These are phyloP conservation scores for Trichocladium antarcticum DNA, from an alignment of 495 filamentous ascomycete genomes.

Conservation along the genomic window DNA sequence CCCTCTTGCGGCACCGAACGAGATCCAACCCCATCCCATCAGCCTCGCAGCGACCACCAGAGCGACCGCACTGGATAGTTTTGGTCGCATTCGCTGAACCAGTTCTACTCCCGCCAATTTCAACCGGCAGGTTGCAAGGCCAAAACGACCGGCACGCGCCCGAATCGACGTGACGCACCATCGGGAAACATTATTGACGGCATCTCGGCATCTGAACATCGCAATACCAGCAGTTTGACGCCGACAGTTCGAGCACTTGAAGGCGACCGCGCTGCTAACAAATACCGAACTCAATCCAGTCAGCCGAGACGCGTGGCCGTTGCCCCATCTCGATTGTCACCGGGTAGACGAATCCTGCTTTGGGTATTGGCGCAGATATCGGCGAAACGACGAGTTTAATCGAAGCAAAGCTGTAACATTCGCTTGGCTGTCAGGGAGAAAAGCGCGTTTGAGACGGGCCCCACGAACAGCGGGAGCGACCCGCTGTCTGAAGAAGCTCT, in stretches of 20 bases:
- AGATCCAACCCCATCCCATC: not conserved
- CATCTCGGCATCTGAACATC: not conserved
- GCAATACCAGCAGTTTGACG: not conserved
- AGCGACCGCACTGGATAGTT: too few species aligned
- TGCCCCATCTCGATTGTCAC: not conserved
- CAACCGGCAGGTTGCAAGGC: too few species aligned
- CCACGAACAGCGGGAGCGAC: constrained; percentile 4
- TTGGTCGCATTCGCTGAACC: too few species aligned
- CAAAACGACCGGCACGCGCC: not conserved
- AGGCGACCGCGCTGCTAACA: not conserved
- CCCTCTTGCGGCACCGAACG: not conserved
- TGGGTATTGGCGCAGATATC: not conserved
- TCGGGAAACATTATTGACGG: not conserved
- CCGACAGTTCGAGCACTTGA: not conserved
- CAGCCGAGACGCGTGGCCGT: constrained; percentile 1
- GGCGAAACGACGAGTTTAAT: not conserved
- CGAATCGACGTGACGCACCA: not conserved
- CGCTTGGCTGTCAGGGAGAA: not conserved
- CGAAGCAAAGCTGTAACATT: not conserved
- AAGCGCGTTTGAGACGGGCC: constrained; percentile 1
- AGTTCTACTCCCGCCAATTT: not conserved
- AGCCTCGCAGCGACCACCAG: not conserved
- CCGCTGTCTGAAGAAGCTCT: constrained; percentile 14
- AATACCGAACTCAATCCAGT: not conserved
- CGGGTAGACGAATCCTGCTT: not conserved